These are phyloP conservation scores for Jaenimonas drosophilae DNA, from an alignment of 208 protist species.

Conservation along the genomic window DNA sequence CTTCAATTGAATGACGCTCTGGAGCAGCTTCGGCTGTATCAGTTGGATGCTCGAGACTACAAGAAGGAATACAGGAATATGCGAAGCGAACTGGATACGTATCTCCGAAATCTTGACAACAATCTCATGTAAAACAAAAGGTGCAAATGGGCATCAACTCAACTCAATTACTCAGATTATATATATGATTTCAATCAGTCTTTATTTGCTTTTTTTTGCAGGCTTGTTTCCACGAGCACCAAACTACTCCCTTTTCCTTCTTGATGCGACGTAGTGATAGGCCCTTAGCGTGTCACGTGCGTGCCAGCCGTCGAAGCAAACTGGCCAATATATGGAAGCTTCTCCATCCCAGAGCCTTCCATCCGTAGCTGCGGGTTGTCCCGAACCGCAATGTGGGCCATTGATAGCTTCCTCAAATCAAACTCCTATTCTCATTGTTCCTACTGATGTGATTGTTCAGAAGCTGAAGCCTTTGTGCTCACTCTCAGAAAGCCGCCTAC, in stretches of 20 bases:
- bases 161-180: slow-evolving; percentile 2
- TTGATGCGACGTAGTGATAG: no score
- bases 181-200: neutral
- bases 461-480: slow-evolving; percentile 33
- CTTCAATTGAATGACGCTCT: slow-evolving; percentile 22
- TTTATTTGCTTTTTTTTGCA: slow-evolving; percentile 2
- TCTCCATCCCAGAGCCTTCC: no score
- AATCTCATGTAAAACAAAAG: slow-evolving; percentile 3
- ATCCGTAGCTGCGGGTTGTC: no score
- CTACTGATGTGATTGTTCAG: slow-evolving; percentile 47
- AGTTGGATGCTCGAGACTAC: slow-evolving; percentile 64
- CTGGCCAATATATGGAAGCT: no score
- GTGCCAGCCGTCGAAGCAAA: no score
- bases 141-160: neutral
- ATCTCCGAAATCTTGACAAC: slow-evolving; percentile 39
- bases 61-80: slow-evolving; percentile 54
- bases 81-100: slow-evolving; percentile 52
- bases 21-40: slow-evolving; percentile 68
- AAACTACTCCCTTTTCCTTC: neutral
- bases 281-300: no score
- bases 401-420: no score
- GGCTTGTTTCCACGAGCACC: neutral
- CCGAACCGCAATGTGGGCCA: no score
- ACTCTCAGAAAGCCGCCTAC: slow-evolving; percentile 26
- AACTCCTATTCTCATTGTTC: slow-evolving; percentile 30